Base-by-base conservation (phyloP, 2,329 filamentous ascomycete genomes). In the Colletotrichum brevisporum region DNA sequence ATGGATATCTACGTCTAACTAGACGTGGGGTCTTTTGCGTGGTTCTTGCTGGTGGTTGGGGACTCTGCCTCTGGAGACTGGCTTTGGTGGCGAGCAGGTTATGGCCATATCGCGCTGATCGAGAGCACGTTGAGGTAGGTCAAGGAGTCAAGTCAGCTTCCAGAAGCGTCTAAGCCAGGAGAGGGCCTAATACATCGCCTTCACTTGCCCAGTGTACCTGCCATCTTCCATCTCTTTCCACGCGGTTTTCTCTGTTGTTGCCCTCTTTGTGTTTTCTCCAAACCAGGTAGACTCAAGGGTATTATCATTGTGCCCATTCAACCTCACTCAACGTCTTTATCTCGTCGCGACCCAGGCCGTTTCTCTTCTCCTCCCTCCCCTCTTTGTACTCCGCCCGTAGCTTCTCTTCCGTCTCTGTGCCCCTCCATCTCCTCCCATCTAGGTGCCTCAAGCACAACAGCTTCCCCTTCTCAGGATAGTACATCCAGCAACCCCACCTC, bases 401-500 rank as follows among this genome's bases (percentile, higher is more conserved):
- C n/a, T 66, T 70, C 31, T 54, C 47, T 21, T 78, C 76, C 2
- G 67, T 75, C 64, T 83, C 82, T 0, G 74, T 73, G 0, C 85
- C 86, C 55, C 81, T 78, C 83, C 85, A 87, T 0, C 81, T 86
- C 16, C 86, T 78, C 0, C 86, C 86, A 48, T 87, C 80, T 0
- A 88, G 78, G 69, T 89, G 86, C 52, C 82, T 77, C 53, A 89
- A 68, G 56, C 86, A 88, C 5, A 85, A 71, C 53, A 74, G 71
- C 60, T 75, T 81, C 1, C 85, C 86, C 3, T 83, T 76, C 1
- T 81, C 80, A 0, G 86, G 86, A 43, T 86, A 86, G 71, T 86
- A 88, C 18, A 88, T 77, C 86, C 86, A 89, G 41, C 82, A 86
- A 0, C 85, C 86, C 86, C 86, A 89, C 69, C 83, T 84, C 2